These are phyloP conservation scores for Erysimum cheiranthoides DNA, from an alignment of 345 rosid genomes.

Conservation along the genomic window DNA sequence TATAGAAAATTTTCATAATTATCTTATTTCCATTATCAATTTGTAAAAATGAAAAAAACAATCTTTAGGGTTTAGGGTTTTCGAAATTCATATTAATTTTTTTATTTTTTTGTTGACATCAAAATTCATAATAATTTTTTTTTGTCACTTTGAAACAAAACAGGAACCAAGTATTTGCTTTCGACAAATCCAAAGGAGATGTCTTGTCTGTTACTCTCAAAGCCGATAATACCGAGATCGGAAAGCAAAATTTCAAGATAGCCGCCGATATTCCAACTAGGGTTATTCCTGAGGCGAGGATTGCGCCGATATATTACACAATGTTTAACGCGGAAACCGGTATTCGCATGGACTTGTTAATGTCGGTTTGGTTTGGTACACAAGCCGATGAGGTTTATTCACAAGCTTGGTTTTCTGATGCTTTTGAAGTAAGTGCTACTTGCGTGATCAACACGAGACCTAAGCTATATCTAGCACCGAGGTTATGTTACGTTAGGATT, in stretches of 20 bases:
- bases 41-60: too few species aligned
- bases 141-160: too few species aligned
- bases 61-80: too few species aligned
- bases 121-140: too few species aligned
- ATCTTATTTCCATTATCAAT: too few species aligned
- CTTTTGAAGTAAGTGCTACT: slow-evolving; percentile 22
- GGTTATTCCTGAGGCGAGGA: slow-evolving; percentile 22
- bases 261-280: slow-evolving; percentile 19
- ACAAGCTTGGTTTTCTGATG: slow-evolving; percentile 28
- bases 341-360: background rate
- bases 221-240: background rate
- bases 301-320: background rate
- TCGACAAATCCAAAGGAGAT: slow-evolving; percentile 35
- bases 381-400: background rate
- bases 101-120: too few species aligned
- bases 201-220: slow-evolving; percentile 15
- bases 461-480: slow-evolving; percentile 24
- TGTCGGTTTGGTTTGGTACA: slow-evolving; percentile 38
- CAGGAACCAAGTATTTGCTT: slow-evolving; percentile 34
- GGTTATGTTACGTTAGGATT: slow-evolving; percentile 35
- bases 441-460: slow-evolving; percentile 31
- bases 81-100: too few species aligned
- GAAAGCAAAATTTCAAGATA: slow-evolving; percentile 15
- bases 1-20: too few species aligned
- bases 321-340: background rate